phyloP scores from a whole-genome alignment of 78 protist species.

The Goniomonas avonlea region DNA sequence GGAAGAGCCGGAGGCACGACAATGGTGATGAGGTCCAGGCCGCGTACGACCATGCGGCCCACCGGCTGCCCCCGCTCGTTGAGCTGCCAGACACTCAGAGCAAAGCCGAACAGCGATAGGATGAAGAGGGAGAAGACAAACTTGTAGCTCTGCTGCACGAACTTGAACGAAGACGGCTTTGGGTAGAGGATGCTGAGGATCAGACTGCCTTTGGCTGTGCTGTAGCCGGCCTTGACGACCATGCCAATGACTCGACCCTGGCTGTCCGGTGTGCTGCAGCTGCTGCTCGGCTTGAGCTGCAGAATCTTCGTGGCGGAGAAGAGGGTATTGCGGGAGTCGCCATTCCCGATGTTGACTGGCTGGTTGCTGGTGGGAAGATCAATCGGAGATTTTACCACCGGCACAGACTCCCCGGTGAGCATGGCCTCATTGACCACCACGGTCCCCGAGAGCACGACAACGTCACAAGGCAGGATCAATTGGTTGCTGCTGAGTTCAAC shows the following conservation, averaged over 20 bases:
- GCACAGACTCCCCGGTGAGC: conserved; percentile 54
- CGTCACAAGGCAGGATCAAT: conserved; percentile 48
- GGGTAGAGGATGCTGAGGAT: conserved; percentile 64
- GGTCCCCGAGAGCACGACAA: conserved; percentile 72
- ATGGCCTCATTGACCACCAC: conserved; percentile 87
- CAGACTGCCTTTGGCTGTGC: conserved; percentile 67
- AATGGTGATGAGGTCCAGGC: conserved; percentile 69
- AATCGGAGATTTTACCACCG: background rate
- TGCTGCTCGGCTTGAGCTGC: no score
- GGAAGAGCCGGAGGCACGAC: conserved; percentile 50
- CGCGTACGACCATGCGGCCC: conserved; percentile 32
- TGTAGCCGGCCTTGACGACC: conserved; percentile 44
- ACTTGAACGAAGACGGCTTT: conserved; percentile 38
- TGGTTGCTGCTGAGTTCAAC: background rate
- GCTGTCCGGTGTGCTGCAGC: no score
- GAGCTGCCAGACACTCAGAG: no score
- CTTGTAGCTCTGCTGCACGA: conserved; percentile 59
- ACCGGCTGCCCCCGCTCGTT: no score
- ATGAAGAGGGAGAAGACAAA: conserved; percentile 38
- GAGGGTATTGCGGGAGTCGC: no score
- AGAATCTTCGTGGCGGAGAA: no score
- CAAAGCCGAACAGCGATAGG: conserved; percentile 25
- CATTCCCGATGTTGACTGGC: no score
- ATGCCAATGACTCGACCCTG: no score
- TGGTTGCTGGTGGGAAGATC: background rate